Conservation (phyloP, 164 flowering plant species). For the Vitis cinerea region DNA sequence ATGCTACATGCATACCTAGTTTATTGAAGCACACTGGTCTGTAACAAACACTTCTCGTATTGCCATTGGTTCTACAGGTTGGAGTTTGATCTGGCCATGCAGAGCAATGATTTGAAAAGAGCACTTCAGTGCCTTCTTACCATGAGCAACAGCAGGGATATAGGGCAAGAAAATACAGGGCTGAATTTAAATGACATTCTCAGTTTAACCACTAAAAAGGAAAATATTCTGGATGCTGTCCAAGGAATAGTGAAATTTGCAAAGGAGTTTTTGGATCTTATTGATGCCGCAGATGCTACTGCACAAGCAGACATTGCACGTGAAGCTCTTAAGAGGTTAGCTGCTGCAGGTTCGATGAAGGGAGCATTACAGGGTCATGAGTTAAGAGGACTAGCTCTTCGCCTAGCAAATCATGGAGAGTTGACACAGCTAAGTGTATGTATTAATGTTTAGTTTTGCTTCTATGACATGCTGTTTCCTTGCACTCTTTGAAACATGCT, state of each 20-base stretch:
- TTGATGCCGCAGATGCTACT: constrained; percentile 99
- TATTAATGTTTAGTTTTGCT: constrained; percentile 8
- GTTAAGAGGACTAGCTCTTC: constrained; percentile 81
- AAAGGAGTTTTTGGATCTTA: constrained; percentile 86
- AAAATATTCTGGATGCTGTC: constrained; percentile 80
- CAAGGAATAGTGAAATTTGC: constrained; percentile 93
- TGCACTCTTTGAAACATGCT: constrained; percentile 9
- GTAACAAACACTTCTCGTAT: too few species aligned
- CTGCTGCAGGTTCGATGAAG: constrained; percentile 93
- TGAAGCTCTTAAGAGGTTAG: constrained; percentile 90
- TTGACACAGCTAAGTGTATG: constrained; percentile 87
- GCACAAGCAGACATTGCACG: constrained; percentile 94
- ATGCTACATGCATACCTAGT: too few species aligned
- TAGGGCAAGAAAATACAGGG: constrained; percentile 74
- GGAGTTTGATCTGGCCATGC: constrained; percentile 98
- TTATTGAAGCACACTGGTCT: too few species aligned
- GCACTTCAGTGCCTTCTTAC: constrained; percentile 93
- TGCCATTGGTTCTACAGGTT: constrained; percentile 37
- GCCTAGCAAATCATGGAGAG: constrained; percentile 98
- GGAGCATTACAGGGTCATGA: constrained; percentile 86
- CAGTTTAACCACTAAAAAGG: constrained; percentile 64
- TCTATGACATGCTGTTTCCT: constrained; percentile 1
- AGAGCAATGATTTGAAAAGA: constrained; percentile 92
- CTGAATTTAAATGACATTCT: constrained; percentile 81
- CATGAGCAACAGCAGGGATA: constrained; percentile 96